Conservation (phyloP, 257 asterid species). For the Ligustrum vulgare region DNA sequence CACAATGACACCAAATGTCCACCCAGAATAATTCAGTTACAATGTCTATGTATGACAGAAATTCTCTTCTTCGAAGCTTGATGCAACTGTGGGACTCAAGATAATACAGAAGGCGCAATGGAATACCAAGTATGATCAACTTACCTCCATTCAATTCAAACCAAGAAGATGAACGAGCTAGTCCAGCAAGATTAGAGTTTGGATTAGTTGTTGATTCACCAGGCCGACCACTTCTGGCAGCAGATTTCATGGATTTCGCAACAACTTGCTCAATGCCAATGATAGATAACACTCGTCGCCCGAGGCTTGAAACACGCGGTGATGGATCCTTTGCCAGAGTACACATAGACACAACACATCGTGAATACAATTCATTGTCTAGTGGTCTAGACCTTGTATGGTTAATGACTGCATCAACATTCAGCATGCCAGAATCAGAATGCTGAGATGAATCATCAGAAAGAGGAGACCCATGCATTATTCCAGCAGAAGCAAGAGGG, state of each 20-base stretch:
- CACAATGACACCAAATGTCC: not conserved
- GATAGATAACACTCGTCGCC: conserved; percentile 77
- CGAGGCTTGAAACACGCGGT: conserved; percentile 88
- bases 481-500: conserved; percentile 79
- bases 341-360: conserved; percentile 85
- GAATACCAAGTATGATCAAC: not conserved
- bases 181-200: conserved; percentile 65
- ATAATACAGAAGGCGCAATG: conserved; percentile 4
- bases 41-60: not conserved
- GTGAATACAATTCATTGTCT: conserved; percentile 80
- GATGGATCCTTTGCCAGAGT: conserved; percentile 95
- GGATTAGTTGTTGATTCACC: conserved; percentile 52
- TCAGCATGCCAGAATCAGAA: conserved; percentile 81
- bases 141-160: conserved; percentile 90
- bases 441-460: conserved; percentile 95
- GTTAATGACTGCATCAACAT: conserved; percentile 74
- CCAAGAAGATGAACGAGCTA: conserved; percentile 96
- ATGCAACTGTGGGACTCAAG: conserved; percentile 5
- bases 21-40: not conserved
- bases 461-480: conserved; percentile 95
- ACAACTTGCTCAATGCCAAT: conserved; percentile 96
- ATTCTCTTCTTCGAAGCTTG: not conserved
- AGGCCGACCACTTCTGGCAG: conserved; percentile 34
- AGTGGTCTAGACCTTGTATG: conserved; percentile 71
- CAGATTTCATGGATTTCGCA: conserved; percentile 65